Base-by-base conservation (phyloP, 371 early-diverging fungal species). In the Mucor mucedo region DNA sequence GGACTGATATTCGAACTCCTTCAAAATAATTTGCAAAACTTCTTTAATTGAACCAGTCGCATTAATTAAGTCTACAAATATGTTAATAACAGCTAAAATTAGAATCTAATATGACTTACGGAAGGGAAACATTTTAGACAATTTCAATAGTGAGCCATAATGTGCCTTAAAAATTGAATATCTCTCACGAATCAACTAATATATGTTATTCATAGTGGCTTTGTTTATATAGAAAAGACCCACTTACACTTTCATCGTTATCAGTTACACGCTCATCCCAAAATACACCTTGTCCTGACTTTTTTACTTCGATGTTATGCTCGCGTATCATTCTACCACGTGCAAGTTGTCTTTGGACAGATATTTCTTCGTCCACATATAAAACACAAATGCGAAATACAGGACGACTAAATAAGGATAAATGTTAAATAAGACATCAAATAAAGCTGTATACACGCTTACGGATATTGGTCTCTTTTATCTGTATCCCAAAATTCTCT, bases 181-280 rank as follows among this genome's bases (percentile, higher is more conserved):
- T 58, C 89, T 72, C 13, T 88, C 84, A 10, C 89, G 81, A 55
- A 88, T 88, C 55, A 88, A 67, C 81, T 80, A 58, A n/a, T 16
- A 27, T 2, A 35, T 27, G 28, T 40, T 41, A 30, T n/a, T 21
- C 13, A 55, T 52, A 7, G 32, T 27, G 4, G 4, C 30, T 55
- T 14, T 38, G n/a, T 55, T 27, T 62, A 16, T 38, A 55, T 40
- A 41, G 32, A 11, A 58, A 35, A 50, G 10, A 32, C 33, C 33
- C 4, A 55, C 73, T 65, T 80, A 86, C 87, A 61, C 76, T 65
- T 64, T 86, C 88, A 63, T 88, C 86, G 60, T 76, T 79, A 63
- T 89, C 89, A 1, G 89, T 89, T 10, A 85, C 87, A 32, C 89
- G 77, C 56, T 89, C 89, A 56, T 86, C 87, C 79, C 81, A 81